Evolutionary conservation across 257 asterid species (phyloP).

Genomic region (Solanum peruvianum): DNA sequence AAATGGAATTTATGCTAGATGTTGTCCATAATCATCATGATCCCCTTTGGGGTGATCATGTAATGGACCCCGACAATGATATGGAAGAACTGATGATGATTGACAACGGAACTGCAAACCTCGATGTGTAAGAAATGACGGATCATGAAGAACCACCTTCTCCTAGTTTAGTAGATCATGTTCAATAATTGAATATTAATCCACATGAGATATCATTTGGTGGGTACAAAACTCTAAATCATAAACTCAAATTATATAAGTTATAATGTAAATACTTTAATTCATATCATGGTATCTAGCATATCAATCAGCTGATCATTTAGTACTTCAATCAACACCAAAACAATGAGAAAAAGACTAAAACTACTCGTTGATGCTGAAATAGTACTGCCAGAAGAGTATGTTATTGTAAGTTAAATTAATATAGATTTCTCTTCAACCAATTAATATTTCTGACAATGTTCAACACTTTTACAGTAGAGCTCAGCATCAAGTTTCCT

Average conservation of each 20-base stretch:
- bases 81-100: background rate
- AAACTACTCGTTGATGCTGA: background rate
- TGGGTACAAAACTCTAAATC: background rate
- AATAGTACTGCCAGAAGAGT: conserved; percentile 42
- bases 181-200: no score
- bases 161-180: background rate
- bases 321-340: no score
- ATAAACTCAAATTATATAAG: background rate
- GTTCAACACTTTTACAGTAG: conserved; percentile 17
- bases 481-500: no score
- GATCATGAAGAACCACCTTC: background rate
- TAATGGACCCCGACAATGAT: no score
- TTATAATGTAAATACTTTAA: no score
- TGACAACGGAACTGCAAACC: background rate
- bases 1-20: background rate
- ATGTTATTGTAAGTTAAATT: background rate
- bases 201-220: background rate
- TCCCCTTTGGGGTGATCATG: background rate
- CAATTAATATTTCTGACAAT: background rate
- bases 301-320: no score
- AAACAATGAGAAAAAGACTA: no score
- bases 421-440: background rate
- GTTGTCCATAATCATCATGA: background rate
- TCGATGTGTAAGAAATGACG: background rate
- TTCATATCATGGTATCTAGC: no score